Base-by-base conservation (phyloP, 306 rosid genomes). In the Pterocarpus santalinus region DNA sequence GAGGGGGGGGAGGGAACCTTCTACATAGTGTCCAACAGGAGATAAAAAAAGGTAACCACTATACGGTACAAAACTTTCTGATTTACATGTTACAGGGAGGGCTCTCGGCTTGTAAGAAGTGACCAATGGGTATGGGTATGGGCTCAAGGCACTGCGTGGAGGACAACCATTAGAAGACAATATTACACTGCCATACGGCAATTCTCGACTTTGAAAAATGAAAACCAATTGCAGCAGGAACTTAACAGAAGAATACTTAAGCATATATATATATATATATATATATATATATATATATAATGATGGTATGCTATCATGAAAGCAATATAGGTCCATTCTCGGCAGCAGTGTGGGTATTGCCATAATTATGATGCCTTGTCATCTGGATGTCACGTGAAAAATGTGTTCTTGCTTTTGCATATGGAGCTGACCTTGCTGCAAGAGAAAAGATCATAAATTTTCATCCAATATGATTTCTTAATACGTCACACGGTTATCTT, bases 401-500 rank as follows among this genome's bases (percentile, higher is more conserved):
- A 68, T 92, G 89, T 39, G 97, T 94, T 82, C 97, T 88, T 33
- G 91, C 89, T 73, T 94, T 92, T 69, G 95, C 97, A 75, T 90
- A 92, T 14, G 98, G 97, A 60, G 98, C 94, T 39, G 88, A 92
- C 83, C 97, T 91, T 82, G 92, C 97, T 94, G 94, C 91, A 85
- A 64, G 30, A 62, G 44, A 34, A 69, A 66, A 13, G 28, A 66
- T 33, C 39, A 72, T 51, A 22, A 84, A 58, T 53, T 81, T 71
- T 69, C 62, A 57, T 72, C 46, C 35, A 32, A 41, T 5, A 28
- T 4, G 60, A 65, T 3, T 43, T 43, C 51, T 33, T 8, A 56
- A 75, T 41, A 28, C 78, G 33, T 68, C 51, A 68, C 28, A 36
- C 47, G 68, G 53, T 58, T 16, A 41, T 35, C 8, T 12, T 0